phyloP scores from a whole-genome alignment of 768 basidiomycete species.

The Hypholoma sublateritium region DNA sequence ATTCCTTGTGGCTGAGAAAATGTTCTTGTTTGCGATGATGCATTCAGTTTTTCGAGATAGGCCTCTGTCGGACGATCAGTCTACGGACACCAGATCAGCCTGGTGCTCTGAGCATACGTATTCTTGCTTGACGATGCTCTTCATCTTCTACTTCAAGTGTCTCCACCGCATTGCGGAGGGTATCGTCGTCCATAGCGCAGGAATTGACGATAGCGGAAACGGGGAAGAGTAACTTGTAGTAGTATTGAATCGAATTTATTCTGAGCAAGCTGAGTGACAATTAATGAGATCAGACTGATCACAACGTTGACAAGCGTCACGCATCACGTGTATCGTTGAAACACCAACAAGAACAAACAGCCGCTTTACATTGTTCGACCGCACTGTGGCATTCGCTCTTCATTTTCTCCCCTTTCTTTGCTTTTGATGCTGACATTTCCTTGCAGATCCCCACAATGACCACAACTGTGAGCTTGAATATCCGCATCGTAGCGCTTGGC shows the following conservation, averaged over 20 bases:
- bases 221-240: neutral
- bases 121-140: conserved; percentile 39
- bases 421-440: conserved; percentile 24
- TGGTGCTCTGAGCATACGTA: conserved; percentile 32
- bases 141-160: conserved; percentile 50
- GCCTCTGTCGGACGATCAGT: conserved; percentile 27
- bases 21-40: conserved; percentile 19
- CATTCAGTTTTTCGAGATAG: conserved; percentile 40
- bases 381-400: neutral
- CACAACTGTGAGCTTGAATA: conserved; percentile 22
- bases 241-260: neutral
- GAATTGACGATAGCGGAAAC: neutral
- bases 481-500: neutral
- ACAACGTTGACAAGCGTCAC: no score
- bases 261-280: neutral
- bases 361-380: no score
- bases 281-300: no score
- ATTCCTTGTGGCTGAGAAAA: conserved; percentile 16
- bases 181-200: conserved; percentile 18
- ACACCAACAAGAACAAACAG: no score
- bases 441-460: conserved; percentile 11
- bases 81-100: conserved; percentile 2
- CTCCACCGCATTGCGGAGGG: conserved; percentile 15
- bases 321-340: no score
- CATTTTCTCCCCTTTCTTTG: conserved; percentile 13